Conservation (phyloP, 2,329 filamentous ascomycete species). For the Trichoderma simmonsii region DNA sequence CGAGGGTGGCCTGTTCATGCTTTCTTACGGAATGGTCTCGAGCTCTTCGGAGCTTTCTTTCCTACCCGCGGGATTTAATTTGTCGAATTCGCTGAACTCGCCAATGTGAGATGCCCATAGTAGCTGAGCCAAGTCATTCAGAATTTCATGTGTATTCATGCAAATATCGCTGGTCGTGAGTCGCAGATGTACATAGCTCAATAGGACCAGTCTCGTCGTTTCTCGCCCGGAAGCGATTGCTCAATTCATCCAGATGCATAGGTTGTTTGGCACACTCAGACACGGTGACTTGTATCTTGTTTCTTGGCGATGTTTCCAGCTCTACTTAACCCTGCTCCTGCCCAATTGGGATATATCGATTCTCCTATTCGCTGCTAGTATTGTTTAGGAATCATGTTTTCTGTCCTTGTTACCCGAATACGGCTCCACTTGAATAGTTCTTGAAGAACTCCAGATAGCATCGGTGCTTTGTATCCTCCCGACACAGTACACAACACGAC, state of each 20-base stretch:
- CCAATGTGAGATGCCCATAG: background rate
- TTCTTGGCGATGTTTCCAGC: background rate
- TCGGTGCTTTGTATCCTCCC: background rate
- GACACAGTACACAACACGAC: no score
- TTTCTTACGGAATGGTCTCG: background rate
- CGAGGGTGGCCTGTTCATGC: background rate
- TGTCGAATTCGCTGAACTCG: background rate
- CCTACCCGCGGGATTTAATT: background rate
- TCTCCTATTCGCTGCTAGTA: background rate
- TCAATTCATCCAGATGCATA: background rate
- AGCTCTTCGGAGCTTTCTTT: background rate
- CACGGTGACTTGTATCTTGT: background rate
- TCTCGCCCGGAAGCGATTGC: background rate
- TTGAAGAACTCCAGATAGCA: background rate
- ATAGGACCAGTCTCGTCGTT: background rate
- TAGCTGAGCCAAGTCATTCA: background rate
- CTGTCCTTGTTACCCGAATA: background rate
- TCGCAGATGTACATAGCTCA: background rate
- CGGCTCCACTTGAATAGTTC: background rate
- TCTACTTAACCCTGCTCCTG: background rate
- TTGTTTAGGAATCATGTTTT: background rate
- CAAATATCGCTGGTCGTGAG: background rate
- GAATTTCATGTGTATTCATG: background rate
- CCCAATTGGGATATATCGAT: background rate
- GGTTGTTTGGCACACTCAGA: background rate